phyloP scores from a whole-genome alignment of 305 asterid genomes.

The Nicotiana rustica region DNA sequence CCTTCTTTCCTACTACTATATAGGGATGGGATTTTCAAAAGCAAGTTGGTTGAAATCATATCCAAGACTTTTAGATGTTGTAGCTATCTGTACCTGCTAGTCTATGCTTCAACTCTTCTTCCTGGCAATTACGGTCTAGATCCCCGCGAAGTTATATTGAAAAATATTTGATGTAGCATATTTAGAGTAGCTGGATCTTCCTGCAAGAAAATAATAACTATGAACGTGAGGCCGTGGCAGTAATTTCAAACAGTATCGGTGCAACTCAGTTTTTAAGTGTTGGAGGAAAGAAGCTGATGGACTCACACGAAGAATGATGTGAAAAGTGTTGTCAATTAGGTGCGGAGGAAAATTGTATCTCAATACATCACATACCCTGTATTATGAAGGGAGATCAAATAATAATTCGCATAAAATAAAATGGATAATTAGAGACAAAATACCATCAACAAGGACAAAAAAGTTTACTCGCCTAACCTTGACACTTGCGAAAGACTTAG shows the following conservation, averaged over 20 bases:
- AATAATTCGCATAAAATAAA: neutral
- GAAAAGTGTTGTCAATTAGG: neutral
- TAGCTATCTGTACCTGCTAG: neutral
- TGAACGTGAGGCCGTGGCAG: neutral
- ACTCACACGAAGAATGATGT: neutral
- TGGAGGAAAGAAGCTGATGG: neutral
- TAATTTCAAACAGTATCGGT: neutral
- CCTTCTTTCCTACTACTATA: neutral
- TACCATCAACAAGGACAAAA: neutral
- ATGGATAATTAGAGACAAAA: neutral
- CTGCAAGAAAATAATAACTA: neutral
- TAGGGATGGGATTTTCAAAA: neutral
- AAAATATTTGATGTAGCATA: neutral
- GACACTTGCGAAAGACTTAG: constrained; percentile 15
- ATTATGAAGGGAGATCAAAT: neutral
- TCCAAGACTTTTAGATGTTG: neutral
- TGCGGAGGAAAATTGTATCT: neutral
- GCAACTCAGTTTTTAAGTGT: too few relatives aligned
- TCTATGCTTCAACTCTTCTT: constrained; percentile 10
- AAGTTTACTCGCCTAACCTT: neutral
- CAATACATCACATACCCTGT: neutral
- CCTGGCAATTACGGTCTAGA: neutral
- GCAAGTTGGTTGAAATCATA: neutral
- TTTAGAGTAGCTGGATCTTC: neutral
- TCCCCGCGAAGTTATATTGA: neutral